Evolutionary conservation across 1,139 yeast species (phyloP).

Genomic region (Debaryomycetaceae sp.): DNA sequence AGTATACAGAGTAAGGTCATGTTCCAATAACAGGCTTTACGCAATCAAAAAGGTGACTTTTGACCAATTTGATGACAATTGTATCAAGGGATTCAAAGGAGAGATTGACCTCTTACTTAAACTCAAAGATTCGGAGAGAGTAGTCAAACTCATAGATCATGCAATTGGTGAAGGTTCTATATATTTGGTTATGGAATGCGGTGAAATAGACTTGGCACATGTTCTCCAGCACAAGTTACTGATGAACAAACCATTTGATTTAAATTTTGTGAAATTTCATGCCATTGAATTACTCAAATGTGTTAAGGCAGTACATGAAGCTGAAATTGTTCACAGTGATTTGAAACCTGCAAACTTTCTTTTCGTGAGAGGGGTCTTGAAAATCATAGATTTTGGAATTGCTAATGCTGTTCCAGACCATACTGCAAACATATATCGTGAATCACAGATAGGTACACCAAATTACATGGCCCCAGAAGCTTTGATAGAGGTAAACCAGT

Average conservation of each 20-base stretch:
- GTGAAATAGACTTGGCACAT: slow-evolving; percentile 86
- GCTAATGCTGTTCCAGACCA: slow-evolving; percentile 94
- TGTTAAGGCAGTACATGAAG: slow-evolving; percentile 81
- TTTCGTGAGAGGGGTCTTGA: slow-evolving; percentile 78
- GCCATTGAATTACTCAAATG: slow-evolving; percentile 79
- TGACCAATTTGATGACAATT: slow-evolving; percentile 74
- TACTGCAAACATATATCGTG: slow-evolving; percentile 86
- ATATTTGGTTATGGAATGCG: slow-evolving; percentile 88
- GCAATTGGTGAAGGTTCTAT: slow-evolving; percentile 64
- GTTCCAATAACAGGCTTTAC: slow-evolving; percentile 50
- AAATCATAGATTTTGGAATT: slow-evolving; percentile 93
- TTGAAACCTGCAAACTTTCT: slow-evolving; percentile 94
- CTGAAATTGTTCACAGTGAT: slow-evolving; percentile 91
- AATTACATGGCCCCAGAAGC: slow-evolving; percentile 99
- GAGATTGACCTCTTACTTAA: slow-evolving; percentile 75
- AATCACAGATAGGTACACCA: slow-evolving; percentile 92
- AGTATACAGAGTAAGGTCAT: slow-evolving; percentile 75
- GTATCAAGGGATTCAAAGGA: slow-evolving; percentile 79
- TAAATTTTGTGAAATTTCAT: slow-evolving; percentile 78
- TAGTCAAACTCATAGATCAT: slow-evolving; percentile 75
- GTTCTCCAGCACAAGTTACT: slow-evolving; percentile 61
- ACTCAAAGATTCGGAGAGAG: slow-evolving; percentile 63
- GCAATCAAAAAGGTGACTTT: slow-evolving; percentile 84
- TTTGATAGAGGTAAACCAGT: slow-evolving; percentile 56
- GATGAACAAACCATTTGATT: slow-evolving; percentile 52